These are phyloP conservation scores for Scheffersomyces coipomensis DNA, from an alignment of 805 yeast genomes.

Conservation along the genomic window DNA sequence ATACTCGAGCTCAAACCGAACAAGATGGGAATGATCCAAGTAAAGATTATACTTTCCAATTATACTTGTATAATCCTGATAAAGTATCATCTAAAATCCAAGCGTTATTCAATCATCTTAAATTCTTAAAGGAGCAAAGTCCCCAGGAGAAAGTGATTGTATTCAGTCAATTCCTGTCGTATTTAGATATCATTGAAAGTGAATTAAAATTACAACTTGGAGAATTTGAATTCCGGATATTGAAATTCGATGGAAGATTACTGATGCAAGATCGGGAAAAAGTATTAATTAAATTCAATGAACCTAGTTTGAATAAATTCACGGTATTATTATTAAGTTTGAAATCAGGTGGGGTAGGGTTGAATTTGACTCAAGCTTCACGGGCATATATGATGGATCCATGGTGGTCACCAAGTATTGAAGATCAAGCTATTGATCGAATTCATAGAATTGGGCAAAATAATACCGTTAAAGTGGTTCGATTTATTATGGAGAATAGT, in stretches of 20 bases:
- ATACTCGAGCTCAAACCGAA: conserved; percentile 14
- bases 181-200: conserved; percentile 67
- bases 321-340: conserved; percentile 67
- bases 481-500: conserved; percentile 80
- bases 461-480: conserved; percentile 64
- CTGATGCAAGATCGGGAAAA: conserved; percentile 61
- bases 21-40: conserved; percentile 14
- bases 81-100: conserved; percentile 70
- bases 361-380: conserved; percentile 82
- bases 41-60: conserved; percentile 24
- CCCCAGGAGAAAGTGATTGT: conserved; percentile 78
- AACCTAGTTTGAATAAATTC: conserved; percentile 23
- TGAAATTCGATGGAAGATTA: conserved; percentile 83
- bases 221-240: conserved; percentile 49
- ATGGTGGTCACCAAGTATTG: conserved; percentile 95
- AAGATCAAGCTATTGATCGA: conserved; percentile 88
- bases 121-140: conserved; percentile 49
- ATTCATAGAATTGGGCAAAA: conserved; percentile 88
- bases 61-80: conserved; percentile 47
- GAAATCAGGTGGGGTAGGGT: conserved; percentile 94
- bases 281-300: conserved; percentile 56
- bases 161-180: conserved; percentile 87
- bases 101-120: conserved; percentile 62
- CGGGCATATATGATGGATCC: conserved; percentile 92
- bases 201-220: conserved; percentile 44